Conservation (phyloP, 495 filamentous ascomycete genomes). For the Daldinia bambusicola region DNA sequence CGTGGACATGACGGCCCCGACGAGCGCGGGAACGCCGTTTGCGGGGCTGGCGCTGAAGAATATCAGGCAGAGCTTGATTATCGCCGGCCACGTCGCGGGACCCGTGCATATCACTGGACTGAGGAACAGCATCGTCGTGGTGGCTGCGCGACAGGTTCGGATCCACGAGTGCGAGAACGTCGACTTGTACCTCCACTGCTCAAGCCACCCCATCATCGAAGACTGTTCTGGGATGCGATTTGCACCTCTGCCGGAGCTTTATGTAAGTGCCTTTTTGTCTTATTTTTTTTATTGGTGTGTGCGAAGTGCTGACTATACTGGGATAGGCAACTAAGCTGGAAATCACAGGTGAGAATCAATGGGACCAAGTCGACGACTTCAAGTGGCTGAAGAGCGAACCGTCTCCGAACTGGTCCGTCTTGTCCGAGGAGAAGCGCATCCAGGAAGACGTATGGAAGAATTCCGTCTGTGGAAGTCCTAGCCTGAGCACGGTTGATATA, state of each 20-base stretch:
- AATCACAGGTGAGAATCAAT: conserved; percentile 66
- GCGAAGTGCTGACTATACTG: conserved; percentile 4
- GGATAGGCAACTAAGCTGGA: conserved; percentile 49
- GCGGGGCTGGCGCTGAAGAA: conserved; percentile 77
- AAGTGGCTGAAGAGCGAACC: conserved; percentile 90
- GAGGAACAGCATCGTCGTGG: conserved; percentile 76
- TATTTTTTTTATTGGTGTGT: too few relatives aligned
- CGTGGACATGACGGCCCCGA: conserved; percentile 79
- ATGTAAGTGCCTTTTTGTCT: conserved; percentile 62
- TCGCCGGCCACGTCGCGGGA: conserved; percentile 81
- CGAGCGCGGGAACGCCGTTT: conserved; percentile 70
- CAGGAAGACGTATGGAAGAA: conserved; percentile 74
- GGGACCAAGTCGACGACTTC: conserved; percentile 94
- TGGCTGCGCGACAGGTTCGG: conserved; percentile 82
- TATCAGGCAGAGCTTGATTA: conserved; percentile 72
- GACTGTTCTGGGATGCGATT: conserved; percentile 83
- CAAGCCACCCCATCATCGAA: conserved; percentile 92
- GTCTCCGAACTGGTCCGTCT: conserved; percentile 87
- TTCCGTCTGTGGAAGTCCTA: conserved; percentile 71
- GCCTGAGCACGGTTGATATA: conserved; percentile 73
- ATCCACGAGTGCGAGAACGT: conserved; percentile 87
- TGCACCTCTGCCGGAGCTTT: conserved; percentile 72
- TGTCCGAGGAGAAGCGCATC: conserved; percentile 70
- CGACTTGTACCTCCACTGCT: conserved; percentile 82
- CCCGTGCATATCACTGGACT: conserved; percentile 83